Conservation (phyloP, 495 filamentous ascomycete species). For the Xylaria acuta region DNA sequence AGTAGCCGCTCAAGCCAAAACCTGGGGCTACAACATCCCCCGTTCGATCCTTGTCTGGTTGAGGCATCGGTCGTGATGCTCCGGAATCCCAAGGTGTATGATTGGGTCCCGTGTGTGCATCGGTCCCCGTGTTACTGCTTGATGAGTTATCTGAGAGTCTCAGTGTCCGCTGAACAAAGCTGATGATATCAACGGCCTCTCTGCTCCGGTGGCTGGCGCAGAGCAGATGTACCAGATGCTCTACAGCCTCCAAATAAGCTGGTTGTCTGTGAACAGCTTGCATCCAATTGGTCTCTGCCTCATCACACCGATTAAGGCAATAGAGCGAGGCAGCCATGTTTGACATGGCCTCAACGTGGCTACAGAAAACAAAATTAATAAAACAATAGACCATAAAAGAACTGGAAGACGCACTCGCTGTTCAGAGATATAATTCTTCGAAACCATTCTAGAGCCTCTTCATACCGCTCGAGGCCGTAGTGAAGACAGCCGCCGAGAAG, state of each 20-base stretch:
- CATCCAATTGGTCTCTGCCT: constrained; percentile 88
- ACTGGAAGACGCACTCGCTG: constrained; percentile 63
- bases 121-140: constrained; percentile 16
- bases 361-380: constrained; percentile 49
- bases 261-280: constrained; percentile 82
- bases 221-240: constrained; percentile 89
- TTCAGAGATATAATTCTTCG: constrained; percentile 82
- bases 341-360: constrained; percentile 93
- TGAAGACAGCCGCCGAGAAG: constrained; percentile 90
- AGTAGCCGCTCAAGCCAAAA: constrained; percentile 84
- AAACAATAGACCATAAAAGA: constrained; percentile 14
- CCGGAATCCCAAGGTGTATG: constrained; percentile 10
- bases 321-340: constrained; percentile 91
- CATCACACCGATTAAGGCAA: constrained; percentile 78
- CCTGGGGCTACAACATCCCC: constrained; percentile 60
- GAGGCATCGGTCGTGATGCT: constrained; percentile 5
- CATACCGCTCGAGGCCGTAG: constrained; percentile 88
- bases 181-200: constrained; percentile 89
- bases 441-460: constrained; percentile 89
- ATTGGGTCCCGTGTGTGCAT: background rate
- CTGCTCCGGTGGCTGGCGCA: constrained; percentile 81
- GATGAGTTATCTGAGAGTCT: constrained; percentile 48
- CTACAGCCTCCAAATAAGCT: constrained; percentile 94
- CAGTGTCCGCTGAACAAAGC: constrained; percentile 81
- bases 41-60: constrained; percentile 38